phyloP scores from a whole-genome alignment of 495 filamentous ascomycete genomes.

The Aspergillus nanangensis region DNA sequence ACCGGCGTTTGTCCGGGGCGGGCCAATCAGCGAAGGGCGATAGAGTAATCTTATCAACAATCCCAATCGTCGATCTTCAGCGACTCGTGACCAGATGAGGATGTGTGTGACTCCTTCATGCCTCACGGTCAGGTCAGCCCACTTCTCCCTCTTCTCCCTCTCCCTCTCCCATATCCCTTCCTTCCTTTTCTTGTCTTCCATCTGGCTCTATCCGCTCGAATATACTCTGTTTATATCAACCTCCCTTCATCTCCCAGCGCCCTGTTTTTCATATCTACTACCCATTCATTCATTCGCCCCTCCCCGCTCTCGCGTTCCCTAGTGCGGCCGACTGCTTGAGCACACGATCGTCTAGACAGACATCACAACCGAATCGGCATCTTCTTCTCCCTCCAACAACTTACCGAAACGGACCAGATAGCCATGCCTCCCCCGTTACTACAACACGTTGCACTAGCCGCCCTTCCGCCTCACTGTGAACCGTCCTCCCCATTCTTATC shows the following conservation, averaged over 20 bases:
- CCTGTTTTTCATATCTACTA: too few relatives aligned
- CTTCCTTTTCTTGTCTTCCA: neutral
- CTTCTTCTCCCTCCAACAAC: too few relatives aligned
- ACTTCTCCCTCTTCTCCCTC: neutral
- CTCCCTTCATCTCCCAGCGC: constrained; percentile 1
- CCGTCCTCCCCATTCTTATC: constrained; percentile 56
- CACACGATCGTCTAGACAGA: too few relatives aligned
- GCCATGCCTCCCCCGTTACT: constrained; percentile 31
- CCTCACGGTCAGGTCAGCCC: neutral
- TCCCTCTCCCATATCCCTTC: neutral
- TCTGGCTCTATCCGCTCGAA: too few relatives aligned
- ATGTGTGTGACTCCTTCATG: neutral
- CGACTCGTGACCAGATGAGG: neutral
- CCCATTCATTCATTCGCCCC: too few relatives aligned
- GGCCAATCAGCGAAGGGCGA: neutral
- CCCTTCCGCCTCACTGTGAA: constrained; percentile 59
- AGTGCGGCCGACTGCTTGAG: too few relatives aligned
- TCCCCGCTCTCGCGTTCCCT: too few relatives aligned
- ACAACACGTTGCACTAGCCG: constrained; percentile 19
- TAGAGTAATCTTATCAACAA: neutral
- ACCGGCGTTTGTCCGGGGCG: neutral
- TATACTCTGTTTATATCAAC: too few relatives aligned
- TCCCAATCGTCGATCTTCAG: neutral
- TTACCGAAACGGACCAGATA: too few relatives aligned
- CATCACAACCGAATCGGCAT: too few relatives aligned